A percentile compares a stretch with the other conserved stretches of the same genome.
Evolutionary conservation across 768 basidiomycete genomes (phyloP).

Genomic region (Tubosaeta brunneosetosa): DNA sequence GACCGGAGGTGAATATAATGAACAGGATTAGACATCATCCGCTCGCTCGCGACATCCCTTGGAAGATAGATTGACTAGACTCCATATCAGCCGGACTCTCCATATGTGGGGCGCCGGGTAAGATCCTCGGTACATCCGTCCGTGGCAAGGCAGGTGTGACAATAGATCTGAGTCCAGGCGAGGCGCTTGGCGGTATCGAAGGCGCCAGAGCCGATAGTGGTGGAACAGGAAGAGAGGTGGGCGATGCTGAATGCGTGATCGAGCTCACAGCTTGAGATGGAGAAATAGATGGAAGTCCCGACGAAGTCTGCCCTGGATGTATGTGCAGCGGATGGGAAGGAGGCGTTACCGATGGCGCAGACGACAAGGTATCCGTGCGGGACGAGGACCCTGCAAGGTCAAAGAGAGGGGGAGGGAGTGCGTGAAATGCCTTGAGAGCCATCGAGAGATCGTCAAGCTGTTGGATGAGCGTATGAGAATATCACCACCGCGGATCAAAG

Average conservation of each 20-base stretch:
- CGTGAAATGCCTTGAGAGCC: slow-evolving; percentile 41
- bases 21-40: neutral
- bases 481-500: neutral
- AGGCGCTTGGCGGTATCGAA: neutral
- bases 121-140: slow-evolving; percentile 14
- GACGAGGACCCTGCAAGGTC: slow-evolving; percentile 27
- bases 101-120: slow-evolving; percentile 18
- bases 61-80: slow-evolving; percentile 11
- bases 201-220: slow-evolving; percentile 19
- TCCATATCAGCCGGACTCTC: slow-evolving; percentile 32
- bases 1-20: neutral
- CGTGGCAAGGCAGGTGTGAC: slow-evolving; percentile 10
- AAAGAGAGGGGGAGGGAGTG: slow-evolving; percentile 38
- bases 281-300: slow-evolving; percentile 5
- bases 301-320: slow-evolving; percentile 1
- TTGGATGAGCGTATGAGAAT: neutral
- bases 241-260: neutral
- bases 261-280: slow-evolving; percentile 3
- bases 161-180: neutral
- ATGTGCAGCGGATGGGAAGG: slow-evolving; percentile 6
- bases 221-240: slow-evolving; percentile 15
- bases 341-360: slow-evolving; percentile 14
- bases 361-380: slow-evolving; percentile 31
- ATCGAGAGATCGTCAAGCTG: slow-evolving; percentile 30
- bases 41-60: neutral